Evolutionary conservation across 176 grass and related monocot species (phyloP), one percentile per base, ranked within the genome.

Genomic region (Metroxylon sagu): DNA sequence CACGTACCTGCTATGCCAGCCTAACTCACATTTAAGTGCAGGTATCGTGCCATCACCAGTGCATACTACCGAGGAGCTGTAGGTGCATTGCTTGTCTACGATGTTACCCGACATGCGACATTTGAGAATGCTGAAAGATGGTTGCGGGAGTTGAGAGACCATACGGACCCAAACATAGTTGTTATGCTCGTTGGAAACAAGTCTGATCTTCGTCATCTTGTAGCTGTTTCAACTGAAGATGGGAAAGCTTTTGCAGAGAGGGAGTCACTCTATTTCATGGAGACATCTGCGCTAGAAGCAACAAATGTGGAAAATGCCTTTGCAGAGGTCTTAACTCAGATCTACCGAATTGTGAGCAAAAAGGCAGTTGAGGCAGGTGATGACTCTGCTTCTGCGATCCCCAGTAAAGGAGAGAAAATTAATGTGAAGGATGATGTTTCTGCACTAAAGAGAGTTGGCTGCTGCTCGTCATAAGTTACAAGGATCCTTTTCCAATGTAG

Each of bases 341-440:
- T 62, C 4, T 48, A 62, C 6, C 29, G 16, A 2, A 62, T 14
- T 18, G 29, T 48, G 28, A 62, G 59, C 59, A 62, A 21, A 21
- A 62, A 62, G 30, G 31, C 59, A 14, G 59, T 62, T 3, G 59
- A 62, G 26, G n/a, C 59, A 62, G 59, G 27, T 62, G n/a, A 62
- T 62, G 59, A 21, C 35, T 43, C 35, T 5, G 29, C 30, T 4
- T 62, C 59, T 23, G 6, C 31, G 3, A 18, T 62, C 59, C 59
- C n/a, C 3, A 21, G 2, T 18, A 48, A 62, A 62, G 59, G 59
- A 48, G 59, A 62, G 57, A 59, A 19, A 62, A 62, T 62, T 43
- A 62, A 62, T 48, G 59, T 62, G n/a, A 62, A 62, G 19, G 59
- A 62, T 23, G 59, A 62, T 62, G 59, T 62, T 62, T 62, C 59